These are phyloP conservation scores for Tolypocladium nubicola DNA, from an alignment of 2,329 filamentous ascomycete species.

Conservation along the genomic window DNA sequence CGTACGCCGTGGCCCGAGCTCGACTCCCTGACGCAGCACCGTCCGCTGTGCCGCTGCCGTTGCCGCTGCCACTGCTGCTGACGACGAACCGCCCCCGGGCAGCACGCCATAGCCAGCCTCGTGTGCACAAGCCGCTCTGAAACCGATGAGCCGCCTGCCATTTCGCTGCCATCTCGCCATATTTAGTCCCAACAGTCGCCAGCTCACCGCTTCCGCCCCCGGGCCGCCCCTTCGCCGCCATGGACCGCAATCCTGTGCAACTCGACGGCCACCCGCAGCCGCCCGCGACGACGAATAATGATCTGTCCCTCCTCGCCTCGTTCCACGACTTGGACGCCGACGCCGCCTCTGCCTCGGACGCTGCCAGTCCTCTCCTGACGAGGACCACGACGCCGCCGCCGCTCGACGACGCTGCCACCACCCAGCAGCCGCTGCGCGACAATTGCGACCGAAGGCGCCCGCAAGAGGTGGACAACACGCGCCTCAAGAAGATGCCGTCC, in stretches of 20 bases:
- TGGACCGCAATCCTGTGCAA: not conserved
- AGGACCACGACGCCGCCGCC: not conserved
- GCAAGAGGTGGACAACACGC: slow-evolving; percentile 36
- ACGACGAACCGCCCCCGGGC: not conserved
- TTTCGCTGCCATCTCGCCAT: not conserved
- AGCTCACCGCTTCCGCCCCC: not conserved
- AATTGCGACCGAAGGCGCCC: slow-evolving; percentile 41
- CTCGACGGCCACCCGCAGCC: not conserved
- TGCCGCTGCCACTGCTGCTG: not conserved
- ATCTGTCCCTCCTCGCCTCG: not conserved
- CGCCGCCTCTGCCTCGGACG: not conserved
- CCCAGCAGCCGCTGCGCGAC: slow-evolving; percentile 22
- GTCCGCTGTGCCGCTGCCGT: not conserved
- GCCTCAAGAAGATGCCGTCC: slow-evolving; percentile 46
- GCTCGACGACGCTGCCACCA: not conserved
- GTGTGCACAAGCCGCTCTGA: not conserved
- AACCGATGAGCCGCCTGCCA: not conserved
- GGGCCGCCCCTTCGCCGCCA: not conserved
- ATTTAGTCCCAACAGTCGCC: slow-evolving; percentile 6
- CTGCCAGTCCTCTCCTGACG: not conserved
- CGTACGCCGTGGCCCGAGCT: not conserved
- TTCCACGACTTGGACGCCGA: not conserved
- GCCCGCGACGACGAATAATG: not conserved
- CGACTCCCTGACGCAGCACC: not conserved
- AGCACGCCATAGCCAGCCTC: not conserved